phyloP scores from a whole-genome alignment of 371 early-diverging fungal species.

The Umbelopsis sp. region DNA sequence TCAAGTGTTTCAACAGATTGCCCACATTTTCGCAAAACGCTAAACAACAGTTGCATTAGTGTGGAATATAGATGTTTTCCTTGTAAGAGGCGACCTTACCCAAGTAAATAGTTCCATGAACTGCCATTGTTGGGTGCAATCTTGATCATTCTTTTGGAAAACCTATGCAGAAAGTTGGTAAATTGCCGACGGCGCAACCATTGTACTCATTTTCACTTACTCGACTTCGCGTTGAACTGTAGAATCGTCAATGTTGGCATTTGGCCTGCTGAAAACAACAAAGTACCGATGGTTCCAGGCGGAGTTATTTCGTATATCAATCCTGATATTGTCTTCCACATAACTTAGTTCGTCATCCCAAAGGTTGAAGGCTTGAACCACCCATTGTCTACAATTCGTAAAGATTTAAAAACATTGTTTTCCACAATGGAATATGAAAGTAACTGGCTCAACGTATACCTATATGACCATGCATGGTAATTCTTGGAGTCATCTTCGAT shows the following conservation, averaged over 20 bases:
- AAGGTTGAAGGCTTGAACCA: conserved; percentile 73
- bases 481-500: conserved; percentile 92
- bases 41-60: conserved; percentile 19
- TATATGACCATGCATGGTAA: conserved; percentile 96
- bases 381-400: conserved; percentile 77
- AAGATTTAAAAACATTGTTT: not conserved
- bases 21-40: conserved; percentile 50
- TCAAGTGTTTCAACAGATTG: conserved; percentile 42
- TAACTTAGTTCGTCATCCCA: conserved; percentile 82
- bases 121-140: conserved; percentile 89
- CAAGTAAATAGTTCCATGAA: conserved; percentile 86
- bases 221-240: conserved; percentile 64
- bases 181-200: not conserved
- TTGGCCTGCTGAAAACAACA: conserved; percentile 59
- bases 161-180: conserved; percentile 38
- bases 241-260: conserved; percentile 36
- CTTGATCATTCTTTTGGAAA: conserved; percentile 67
- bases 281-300: conserved; percentile 97
- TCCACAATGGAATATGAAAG: not conserved
- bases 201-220: conserved; percentile 36
- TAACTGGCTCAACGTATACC: conserved; percentile 38
- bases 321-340: conserved; percentile 67
- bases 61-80: not conserved
- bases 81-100: conserved; percentile 38
- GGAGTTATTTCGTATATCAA: conserved; percentile 95